Evolutionary conservation across 2,329 filamentous ascomycete species (phyloP).

Genomic region (Cylindrodendrum hubeiense): DNA sequence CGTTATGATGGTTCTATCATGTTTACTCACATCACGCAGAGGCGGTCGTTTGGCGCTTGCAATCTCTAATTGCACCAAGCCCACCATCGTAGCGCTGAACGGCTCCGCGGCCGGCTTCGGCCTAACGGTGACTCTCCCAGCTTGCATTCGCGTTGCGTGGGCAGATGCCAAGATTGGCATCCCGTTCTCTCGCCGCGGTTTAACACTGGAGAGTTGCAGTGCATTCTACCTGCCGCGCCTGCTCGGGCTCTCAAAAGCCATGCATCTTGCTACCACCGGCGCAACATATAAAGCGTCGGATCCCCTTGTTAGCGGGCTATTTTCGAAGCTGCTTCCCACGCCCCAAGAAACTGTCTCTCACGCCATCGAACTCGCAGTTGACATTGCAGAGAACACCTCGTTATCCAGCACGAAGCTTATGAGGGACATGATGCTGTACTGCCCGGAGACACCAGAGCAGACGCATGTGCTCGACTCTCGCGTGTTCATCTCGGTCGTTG

Average conservation of each 20-base stretch:
- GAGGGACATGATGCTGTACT: slow-evolving; percentile 26
- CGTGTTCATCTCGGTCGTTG: slow-evolving; percentile 5
- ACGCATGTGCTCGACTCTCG: slow-evolving; percentile 16
- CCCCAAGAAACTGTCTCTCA: slow-evolving; percentile 10
- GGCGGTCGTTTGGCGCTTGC: slow-evolving; percentile 13
- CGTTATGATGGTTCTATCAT: neutral
- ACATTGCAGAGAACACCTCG: slow-evolving; percentile 21
- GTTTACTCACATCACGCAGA: neutral
- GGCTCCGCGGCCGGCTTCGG: slow-evolving; percentile 26
- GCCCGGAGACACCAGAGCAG: slow-evolving; percentile 6
- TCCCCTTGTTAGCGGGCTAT: slow-evolving; percentile 2
- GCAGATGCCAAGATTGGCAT: slow-evolving; percentile 13
- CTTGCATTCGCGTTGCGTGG: slow-evolving; percentile 23
- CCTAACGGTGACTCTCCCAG: slow-evolving; percentile 23
- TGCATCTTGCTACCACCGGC: slow-evolving; percentile 21
- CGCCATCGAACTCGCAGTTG: slow-evolving; percentile 2
- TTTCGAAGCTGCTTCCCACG: slow-evolving; percentile 19
- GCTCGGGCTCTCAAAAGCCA: slow-evolving; percentile 16
- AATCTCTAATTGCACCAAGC: slow-evolving; percentile 19
- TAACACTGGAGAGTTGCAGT: slow-evolving; percentile 20
- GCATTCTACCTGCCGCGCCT: slow-evolving; percentile 24
- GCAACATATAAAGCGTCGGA: slow-evolving; percentile 6
- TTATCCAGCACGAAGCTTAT: slow-evolving; percentile 22
- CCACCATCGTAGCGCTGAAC: slow-evolving; percentile 25
- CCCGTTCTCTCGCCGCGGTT: slow-evolving; percentile 17